Conservation (phyloP, 2,329 filamentous ascomycete species). For the Ceratocystis huliohia region DNA sequence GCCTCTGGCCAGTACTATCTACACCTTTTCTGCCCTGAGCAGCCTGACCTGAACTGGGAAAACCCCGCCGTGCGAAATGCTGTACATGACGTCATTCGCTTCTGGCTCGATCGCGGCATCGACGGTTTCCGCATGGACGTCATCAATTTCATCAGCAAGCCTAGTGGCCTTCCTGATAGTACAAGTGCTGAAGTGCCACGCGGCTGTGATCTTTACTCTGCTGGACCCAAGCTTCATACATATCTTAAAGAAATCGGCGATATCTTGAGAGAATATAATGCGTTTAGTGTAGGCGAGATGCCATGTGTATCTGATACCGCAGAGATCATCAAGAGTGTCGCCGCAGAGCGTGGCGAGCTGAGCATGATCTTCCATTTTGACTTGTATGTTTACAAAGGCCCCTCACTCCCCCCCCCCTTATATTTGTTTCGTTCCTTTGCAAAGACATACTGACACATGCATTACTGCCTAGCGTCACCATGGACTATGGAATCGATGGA, state of each 20-base stretch:
- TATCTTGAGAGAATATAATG: constrained; percentile 36
- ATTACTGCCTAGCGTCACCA: constrained; percentile 30
- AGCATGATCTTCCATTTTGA: constrained; percentile 67
- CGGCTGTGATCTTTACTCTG: constrained; percentile 38
- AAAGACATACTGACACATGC: constrained; percentile 22
- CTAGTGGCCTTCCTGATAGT: constrained; percentile 41
- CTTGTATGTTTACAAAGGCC: constrained; percentile 27
- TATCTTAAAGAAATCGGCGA: constrained; percentile 35
- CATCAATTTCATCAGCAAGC: constrained; percentile 55
- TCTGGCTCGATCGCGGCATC: constrained; percentile 59
- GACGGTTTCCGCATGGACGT: constrained; percentile 56
- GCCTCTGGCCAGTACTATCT: constrained; percentile 45
- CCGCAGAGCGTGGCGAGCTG: constrained; percentile 44
- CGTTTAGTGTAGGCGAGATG: constrained; percentile 42
- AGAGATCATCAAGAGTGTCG: constrained; percentile 38
- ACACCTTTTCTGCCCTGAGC: constrained; percentile 55
- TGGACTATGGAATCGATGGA: constrained; percentile 35
- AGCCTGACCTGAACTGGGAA: constrained; percentile 72
- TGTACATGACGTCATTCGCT: constrained; percentile 56
- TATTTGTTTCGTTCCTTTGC: not conserved
- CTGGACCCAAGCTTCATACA: constrained; percentile 38
- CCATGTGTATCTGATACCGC: constrained; percentile 34
- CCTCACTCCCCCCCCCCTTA: constrained; percentile 25
- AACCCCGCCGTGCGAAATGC: constrained; percentile 50
- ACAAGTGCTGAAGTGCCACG: constrained; percentile 24